These are phyloP conservation scores for Pythium rhizo-oryzae DNA, from an alignment of 352 stramenopile species.

Conservation along the genomic window DNA sequence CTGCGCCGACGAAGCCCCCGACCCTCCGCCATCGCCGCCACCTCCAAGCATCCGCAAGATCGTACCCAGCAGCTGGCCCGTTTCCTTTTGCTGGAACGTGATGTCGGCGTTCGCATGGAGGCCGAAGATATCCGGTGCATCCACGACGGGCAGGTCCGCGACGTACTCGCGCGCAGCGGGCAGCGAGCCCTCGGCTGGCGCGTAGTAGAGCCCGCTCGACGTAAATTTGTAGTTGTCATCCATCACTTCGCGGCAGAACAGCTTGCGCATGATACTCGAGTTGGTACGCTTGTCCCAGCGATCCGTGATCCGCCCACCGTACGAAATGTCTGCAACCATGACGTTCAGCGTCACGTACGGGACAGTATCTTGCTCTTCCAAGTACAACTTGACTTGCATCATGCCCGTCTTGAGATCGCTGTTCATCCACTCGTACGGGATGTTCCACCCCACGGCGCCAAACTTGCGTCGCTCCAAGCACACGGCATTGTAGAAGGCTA, in stretches of 20 bases:
- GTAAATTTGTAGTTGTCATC: constrained; percentile 90
- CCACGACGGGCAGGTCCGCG: constrained; percentile 90
- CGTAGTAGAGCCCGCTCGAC: constrained; percentile 74
- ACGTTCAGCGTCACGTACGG: constrained; percentile 95
- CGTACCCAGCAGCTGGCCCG: constrained; percentile 66
- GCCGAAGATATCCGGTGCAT: constrained; percentile 92
- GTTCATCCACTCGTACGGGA: constrained; percentile 98
- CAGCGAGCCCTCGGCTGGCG: constrained; percentile 66
- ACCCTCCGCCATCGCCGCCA: constrained; percentile 46
- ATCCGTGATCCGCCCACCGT: constrained; percentile 94
- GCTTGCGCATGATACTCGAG: constrained; percentile 93
- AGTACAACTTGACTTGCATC: constrained; percentile 91
- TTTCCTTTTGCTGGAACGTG: constrained; percentile 95
- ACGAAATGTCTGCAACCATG: constrained; percentile 95
- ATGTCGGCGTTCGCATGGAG: constrained; percentile 95
- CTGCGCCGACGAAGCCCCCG: constrained; percentile 42
- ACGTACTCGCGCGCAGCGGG: constrained; percentile 80
- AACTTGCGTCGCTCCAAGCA: constrained; percentile 94
- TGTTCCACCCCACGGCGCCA: constrained; percentile 95
- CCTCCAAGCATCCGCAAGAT: constrained; percentile 73
- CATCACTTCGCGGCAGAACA: constrained; percentile 88
- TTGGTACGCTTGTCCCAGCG: constrained; percentile 95
- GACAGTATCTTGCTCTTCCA: constrained; percentile 93
- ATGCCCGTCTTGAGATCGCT: constrained; percentile 94
- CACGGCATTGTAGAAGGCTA: constrained; percentile 95